Base-by-base conservation (phyloP, 2,329 filamentous ascomycete genomes). In the Boeremia exigua region DNA sequence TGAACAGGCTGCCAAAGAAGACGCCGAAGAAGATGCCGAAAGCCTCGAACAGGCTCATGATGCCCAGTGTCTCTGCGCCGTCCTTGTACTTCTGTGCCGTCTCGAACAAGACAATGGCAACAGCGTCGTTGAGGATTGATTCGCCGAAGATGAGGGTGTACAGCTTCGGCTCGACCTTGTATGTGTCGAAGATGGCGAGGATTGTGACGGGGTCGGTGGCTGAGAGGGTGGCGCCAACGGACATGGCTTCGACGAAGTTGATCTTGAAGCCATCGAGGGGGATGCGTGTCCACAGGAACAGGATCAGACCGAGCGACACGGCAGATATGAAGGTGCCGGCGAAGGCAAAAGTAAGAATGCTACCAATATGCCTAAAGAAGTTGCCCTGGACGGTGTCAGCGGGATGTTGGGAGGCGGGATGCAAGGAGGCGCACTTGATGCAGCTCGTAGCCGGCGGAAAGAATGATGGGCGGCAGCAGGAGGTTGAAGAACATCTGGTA, bases 401-500 rank as follows among this genome's bases (percentile, higher is more conserved):
- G n/a, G 5, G 4, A 10, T 36, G 14, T 2, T 15, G 10, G 17
- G 52, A 29, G n/a, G 39, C 19, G 11, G 33, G 14, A 33, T 27
- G 38, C 9, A 14, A 29, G 10, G 48, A 4, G 42, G 39, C 78
- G 54, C 51, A 84, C 82, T 75, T 99, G 95, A 76, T 99, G 95
- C 58, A 99, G 79, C 78, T 99, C 95, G 79, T 98, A 99, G 50
- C 95, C 95, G 14, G 94, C 97, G 14, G 93, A 94, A 27, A 99
- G 84, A 74, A 99, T 99, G 73, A 99, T 99, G 53, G 95, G 95
- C 33, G 95, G 95, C n/a, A 99, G 89, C 11, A 99, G 86, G 40
- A 99, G 86, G 77, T 99, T 99, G 83, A 99, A 99, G 83, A 99
- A 99, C 82, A 98, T 96, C 74, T 98, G 93, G 75, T 97, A 97